A percentile compares a stretch with the other conserved stretches of the same genome.
Evolutionary conservation across 148 eudicot genomes (phyloP).

Genomic region (Beta vulgaris): DNA sequence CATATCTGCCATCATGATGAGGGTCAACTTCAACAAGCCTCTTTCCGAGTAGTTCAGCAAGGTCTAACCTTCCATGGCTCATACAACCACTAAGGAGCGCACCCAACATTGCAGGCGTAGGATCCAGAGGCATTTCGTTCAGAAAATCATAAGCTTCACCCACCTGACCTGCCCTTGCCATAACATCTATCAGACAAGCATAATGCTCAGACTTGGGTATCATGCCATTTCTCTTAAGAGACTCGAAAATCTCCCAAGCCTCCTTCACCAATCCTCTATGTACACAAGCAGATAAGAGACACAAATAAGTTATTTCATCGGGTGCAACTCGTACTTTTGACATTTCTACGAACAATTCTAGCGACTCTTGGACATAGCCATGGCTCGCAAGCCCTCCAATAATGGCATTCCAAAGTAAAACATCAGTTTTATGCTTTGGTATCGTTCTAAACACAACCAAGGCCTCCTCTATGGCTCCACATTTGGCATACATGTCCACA

Average conservation of each 20-base stretch:
- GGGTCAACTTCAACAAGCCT: conserved; percentile 81
- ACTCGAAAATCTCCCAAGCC: conserved; percentile 61
- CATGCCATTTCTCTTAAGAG: conserved; percentile 46
- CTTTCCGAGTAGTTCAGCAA: conserved; percentile 76
- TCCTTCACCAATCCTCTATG: conserved; percentile 79
- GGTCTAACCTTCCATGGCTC: conserved; percentile 59
- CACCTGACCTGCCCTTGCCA: conserved; percentile 76
- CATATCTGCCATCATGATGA: conserved; percentile 77
- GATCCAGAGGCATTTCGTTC: conserved; percentile 51
- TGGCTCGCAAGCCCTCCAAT: conserved; percentile 91
- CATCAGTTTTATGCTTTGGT: conserved; percentile 47
- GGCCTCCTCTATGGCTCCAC: conserved; percentile 78
- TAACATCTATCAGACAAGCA: conserved; percentile 81
- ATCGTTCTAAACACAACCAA: conserved; percentile 54
- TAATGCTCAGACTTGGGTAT: conserved; percentile 68
- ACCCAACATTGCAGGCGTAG: conserved; percentile 73
- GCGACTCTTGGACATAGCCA: conserved; percentile 53
- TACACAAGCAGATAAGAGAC: conserved; percentile 73
- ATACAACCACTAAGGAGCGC: conserved; percentile 77
- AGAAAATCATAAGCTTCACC: conserved; percentile 62
- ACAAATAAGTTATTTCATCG: conserved; percentile 79
- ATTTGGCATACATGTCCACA: conserved; percentile 92
- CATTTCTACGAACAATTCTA: conserved; percentile 61
- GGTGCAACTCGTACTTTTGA: conserved; percentile 42
- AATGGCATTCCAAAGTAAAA: conserved; percentile 77